Percentiles rank a stretch among this genome's conserved stretches.
Evolutionary conservation across 208 protist genomes (phyloP).

Genomic region (Phytomonas francai): DNA sequence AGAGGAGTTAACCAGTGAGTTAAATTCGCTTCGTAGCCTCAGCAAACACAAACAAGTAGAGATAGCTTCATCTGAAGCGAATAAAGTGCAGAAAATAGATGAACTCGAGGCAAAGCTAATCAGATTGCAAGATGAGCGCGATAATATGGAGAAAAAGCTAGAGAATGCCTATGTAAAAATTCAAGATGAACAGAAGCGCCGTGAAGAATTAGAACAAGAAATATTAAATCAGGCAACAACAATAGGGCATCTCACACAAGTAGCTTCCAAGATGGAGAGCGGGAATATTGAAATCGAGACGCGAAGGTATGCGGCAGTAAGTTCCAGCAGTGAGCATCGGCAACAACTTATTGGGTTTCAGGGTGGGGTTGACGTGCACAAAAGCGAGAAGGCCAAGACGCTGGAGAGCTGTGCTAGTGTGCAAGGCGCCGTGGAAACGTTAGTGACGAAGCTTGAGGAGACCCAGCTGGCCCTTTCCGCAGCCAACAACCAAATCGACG

Average conservation of each 20-base stretch:
- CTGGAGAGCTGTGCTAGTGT: no score
- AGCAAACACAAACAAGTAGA: not conserved
- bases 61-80: not conserved
- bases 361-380: no score
- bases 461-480: no score
- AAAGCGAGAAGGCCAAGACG: no score
- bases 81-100: not conserved
- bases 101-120: not conserved
- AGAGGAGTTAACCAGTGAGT: not conserved
- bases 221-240: not conserved
- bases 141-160: not conserved
- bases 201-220: not conserved
- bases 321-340: no score
- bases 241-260: no score
- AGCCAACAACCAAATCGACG: constrained; percentile 3
- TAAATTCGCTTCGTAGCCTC: not conserved
- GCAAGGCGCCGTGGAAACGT: no score
- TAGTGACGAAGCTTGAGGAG: no score
- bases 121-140: not conserved
- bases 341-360: no score
- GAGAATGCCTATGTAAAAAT: not conserved
- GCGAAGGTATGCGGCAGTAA: no score
- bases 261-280: no score
- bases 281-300: no score
- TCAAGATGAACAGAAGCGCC: not conserved